Base-by-base conservation (phyloP, 352 stramenopile species). In the Phytophthora pseudosyringae region DNA sequence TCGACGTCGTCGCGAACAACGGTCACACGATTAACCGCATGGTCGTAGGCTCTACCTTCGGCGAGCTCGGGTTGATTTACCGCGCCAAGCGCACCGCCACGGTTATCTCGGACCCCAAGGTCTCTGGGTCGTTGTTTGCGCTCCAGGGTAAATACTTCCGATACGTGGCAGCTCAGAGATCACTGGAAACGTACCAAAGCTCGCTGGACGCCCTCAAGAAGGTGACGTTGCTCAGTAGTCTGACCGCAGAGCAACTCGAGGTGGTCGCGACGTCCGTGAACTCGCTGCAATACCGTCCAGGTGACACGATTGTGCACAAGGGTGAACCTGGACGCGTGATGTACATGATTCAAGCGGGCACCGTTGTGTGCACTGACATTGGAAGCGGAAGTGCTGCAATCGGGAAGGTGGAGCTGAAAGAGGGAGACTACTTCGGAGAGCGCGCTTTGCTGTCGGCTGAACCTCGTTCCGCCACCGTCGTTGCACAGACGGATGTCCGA, bases 341-440 rank as follows among this genome's bases (percentile, higher is more conserved):
- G 57, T 96, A 94, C 71, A 93, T 96, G 71, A 87, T 96, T 26
- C 75, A 93, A 46, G 56, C 53, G 0, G 88, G 88, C 26, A 78
- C 81, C 8, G 80, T 91, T 7, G 63, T 84, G 38, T 88, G 76
- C 47, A 78, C 71, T 6, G 78, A 86, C 25, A 83, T 89, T 64
- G 92, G 73, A 65, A 76, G 64, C 28, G 73, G 65, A 16, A 71
- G 59, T n/a, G 50, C 69, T 31, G 61, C 36, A n/a, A 40, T 71
- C 21, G 54, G 46, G 3, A 60, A 75, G 13, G 78, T 91, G 3
- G 68, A 83, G 38, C 59, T 90, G 7, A 64, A 65, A 35, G 73
- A 91, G 16, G 80, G 89, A 10, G 88, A 97, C 45, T 98, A 94
- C 73, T 98, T 98, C 70, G 95, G 94, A 50, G 94, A 99, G 61